These are phyloP conservation scores for Dendrobium huoshanense DNA, from an alignment of 106 monocot species.

Conservation along the genomic window DNA sequence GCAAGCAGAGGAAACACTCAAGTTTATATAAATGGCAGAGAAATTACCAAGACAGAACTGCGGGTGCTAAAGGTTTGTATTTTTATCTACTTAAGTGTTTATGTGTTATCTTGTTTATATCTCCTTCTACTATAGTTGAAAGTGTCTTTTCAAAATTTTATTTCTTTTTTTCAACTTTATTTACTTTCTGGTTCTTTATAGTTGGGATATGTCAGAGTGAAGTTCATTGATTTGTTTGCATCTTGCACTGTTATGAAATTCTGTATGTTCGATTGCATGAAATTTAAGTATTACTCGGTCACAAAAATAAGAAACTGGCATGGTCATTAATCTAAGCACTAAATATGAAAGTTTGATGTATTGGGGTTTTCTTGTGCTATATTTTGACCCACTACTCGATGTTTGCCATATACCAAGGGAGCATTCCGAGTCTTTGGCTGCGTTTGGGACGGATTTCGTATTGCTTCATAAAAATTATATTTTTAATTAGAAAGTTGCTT, in stretches of 20 bases:
- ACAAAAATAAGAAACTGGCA: neutral
- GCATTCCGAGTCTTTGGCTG: neutral
- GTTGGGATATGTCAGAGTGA: neutral
- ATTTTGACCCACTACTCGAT: neutral
- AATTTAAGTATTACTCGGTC: neutral
- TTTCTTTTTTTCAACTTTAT: neutral
- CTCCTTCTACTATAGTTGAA: too few species aligned
- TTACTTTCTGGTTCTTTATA: neutral
- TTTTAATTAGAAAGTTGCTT: too few species aligned
- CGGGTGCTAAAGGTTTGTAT: constrained; percentile 60
- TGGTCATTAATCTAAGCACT: neutral
- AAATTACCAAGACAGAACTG: constrained; percentile 81
- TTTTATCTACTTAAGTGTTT: neutral
- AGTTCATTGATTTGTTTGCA: neutral
- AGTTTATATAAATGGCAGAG: constrained; percentile 89
- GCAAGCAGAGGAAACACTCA: constrained; percentile 89
- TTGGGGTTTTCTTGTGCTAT: neutral
- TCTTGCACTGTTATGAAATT: neutral
- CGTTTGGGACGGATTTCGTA: too few species aligned
- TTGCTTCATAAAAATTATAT: too few species aligned
- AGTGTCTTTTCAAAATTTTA: too few species aligned
- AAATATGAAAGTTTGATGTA: neutral
- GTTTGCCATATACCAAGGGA: neutral
- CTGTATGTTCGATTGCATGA: neutral
- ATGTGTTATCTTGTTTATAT: neutral